A percentile compares a stretch with the other conserved stretches of the same genome.
Evolutionary conservation across 2,329 filamentous ascomycete genomes (phyloP).

Genomic region (Xylaria multiplex): DNA sequence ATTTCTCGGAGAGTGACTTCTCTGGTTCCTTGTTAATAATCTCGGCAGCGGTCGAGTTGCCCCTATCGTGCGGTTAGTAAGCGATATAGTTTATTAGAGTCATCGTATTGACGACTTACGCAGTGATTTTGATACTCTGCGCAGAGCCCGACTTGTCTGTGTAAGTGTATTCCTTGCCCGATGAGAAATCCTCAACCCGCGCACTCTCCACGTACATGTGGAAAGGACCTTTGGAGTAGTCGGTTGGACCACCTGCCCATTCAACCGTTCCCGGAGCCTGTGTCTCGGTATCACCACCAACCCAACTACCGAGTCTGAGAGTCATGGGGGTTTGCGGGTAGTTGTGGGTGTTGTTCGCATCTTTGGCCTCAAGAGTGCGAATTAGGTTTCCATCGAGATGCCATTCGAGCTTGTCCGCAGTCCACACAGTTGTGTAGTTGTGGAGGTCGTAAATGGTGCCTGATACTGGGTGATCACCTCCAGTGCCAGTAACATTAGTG

Average conservation of each 20-base stretch:
- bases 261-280: constrained; percentile 67
- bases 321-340: constrained; percentile 84
- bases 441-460: constrained; percentile 70
- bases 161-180: constrained; percentile 73
- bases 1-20: constrained; percentile 63
- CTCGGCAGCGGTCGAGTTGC: constrained; percentile 66
- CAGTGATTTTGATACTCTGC: constrained; percentile 69
- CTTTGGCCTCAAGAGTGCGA: constrained; percentile 69
- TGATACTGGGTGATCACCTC: constrained; percentile 63
- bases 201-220: constrained; percentile 77
- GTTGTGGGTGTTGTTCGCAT: constrained; percentile 68
- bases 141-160: constrained; percentile 69
- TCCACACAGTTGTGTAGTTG: constrained; percentile 83
- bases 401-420: constrained; percentile 71
- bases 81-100: neutral
- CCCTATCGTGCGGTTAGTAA: constrained; percentile 50
- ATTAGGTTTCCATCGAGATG: constrained; percentile 74
- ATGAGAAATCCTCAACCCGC: constrained; percentile 66
- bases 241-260: constrained; percentile 76
- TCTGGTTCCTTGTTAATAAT: constrained; percentile 53
- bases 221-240: constrained; percentile 74
- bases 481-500: constrained; percentile 70
- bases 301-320: constrained; percentile 73
- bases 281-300: constrained; percentile 64
- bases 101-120: constrained; percentile 55